Base-by-base conservation (phyloP, 441 rosid genomes). In the Omphalea diandra region DNA sequence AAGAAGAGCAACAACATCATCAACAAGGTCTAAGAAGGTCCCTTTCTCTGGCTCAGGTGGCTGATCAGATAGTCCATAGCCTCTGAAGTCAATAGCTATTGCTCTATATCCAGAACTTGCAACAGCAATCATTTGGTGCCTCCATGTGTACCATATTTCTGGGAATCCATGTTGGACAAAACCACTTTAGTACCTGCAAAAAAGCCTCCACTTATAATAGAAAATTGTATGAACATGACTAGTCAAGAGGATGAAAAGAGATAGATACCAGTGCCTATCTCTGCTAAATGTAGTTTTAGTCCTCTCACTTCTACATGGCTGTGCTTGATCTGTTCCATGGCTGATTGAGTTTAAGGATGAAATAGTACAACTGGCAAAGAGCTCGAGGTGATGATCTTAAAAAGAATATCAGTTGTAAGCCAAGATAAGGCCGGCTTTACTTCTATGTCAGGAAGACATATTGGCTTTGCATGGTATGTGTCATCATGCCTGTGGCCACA, bases 301-400 rank as follows among this genome's bases (percentile, higher is more conserved):
- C 83, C 86, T 58, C 80, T 57, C 2, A 79, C 80, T 49, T 74
- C 69, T 1, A 83, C 76, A 68, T 77, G 81, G 53, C 22, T 53
- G 73, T 85, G 88, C 70, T 76, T 74, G 62, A 85, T 76, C 31
- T 72, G 32, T 41, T 85, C 85, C 83, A 83, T 82, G n/a, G 52
- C n/a, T 24, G 47, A 0, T 22, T 5, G 35, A 43, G 36, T n/a
- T n/a, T n/a, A n/a, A n/a, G n/a, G n/a, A n/a, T n/a, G n/a, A n/a
- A n/a, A n/a, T n/a, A n/a, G n/a, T n/a, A n/a, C n/a, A n/a, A n/a
- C n/a, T n/a, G n/a, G n/a, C n/a, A n/a, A n/a, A n/a, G n/a, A n/a
- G n/a, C n/a, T n/a, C n/a, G n/a, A n/a, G n/a, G n/a, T n/a, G n/a
- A n/a, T n/a, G n/a, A n/a, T n/a, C n/a, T n/a, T n/a, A n/a, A n/a